These are phyloP conservation scores for Entoloma clypeatum DNA, from an alignment of 1,284 basidiomycete species.

Conservation along the genomic window DNA sequence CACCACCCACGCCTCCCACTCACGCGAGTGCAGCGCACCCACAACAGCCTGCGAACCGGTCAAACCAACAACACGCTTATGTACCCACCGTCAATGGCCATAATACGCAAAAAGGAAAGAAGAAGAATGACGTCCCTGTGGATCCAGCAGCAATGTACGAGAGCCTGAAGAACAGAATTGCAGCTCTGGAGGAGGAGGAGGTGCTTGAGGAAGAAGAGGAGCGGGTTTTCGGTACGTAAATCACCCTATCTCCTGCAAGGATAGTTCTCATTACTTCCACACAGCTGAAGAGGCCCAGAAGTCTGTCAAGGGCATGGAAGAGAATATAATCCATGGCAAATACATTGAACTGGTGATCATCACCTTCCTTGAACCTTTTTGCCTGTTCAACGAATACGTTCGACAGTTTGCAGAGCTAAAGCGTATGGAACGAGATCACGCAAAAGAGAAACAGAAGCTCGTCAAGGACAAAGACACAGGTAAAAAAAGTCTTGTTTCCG, in stretches of 20 bases:
- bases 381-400: slow-evolving; percentile 13
- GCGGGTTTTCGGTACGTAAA: slow-evolving; percentile 58
- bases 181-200: slow-evolving; percentile 79
- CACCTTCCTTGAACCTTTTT: slow-evolving; percentile 8
- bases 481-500: slow-evolving; percentile 31
- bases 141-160: slow-evolving; percentile 83
- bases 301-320: slow-evolving; percentile 72
- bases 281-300: slow-evolving; percentile 80
- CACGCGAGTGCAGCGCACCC: slow-evolving; percentile 24
- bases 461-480: slow-evolving; percentile 84
- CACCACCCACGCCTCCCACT: slow-evolving; percentile 44
- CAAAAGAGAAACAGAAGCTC: slow-evolving; percentile 84
- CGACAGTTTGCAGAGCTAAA: slow-evolving; percentile 78
- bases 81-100: slow-evolving; percentile 40
- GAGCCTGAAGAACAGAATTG: slow-evolving; percentile 78
- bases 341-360: slow-evolving; percentile 74
- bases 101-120: slow-evolving; percentile 51
- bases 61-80: slow-evolving; percentile 28
- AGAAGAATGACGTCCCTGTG: slow-evolving; percentile 63
- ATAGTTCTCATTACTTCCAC: slow-evolving; percentile 11
- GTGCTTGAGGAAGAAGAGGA: slow-evolving; percentile 82
- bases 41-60: slow-evolving; percentile 23
- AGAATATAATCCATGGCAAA: slow-evolving; percentile 75
- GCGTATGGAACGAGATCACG: slow-evolving; percentile 76
- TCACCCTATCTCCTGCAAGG: slow-evolving; percentile 8